These are phyloP conservation scores for Cercospora janseana DNA, from an alignment of 2,329 filamentous ascomycete species.

Conservation along the genomic window DNA sequence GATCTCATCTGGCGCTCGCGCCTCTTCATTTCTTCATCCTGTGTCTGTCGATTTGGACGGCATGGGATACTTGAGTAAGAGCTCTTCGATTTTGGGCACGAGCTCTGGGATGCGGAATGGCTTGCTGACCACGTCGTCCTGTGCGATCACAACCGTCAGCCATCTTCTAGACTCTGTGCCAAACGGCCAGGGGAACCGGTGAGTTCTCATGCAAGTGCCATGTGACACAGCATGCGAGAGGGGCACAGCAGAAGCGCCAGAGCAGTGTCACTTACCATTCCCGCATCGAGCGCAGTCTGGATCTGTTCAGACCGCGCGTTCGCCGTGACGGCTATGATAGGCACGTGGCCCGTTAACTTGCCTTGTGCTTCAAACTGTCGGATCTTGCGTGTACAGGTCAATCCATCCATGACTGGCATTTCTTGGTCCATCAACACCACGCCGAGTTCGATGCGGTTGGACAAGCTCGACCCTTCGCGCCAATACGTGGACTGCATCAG, in stretches of 20 bases:
- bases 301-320: constrained; percentile 76
- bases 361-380: constrained; percentile 64
- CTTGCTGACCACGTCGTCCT: constrained; percentile 53
- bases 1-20: neutral
- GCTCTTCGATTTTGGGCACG: constrained; percentile 52
- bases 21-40: neutral
- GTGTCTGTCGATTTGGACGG: constrained; percentile 6
- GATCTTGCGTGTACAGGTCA: constrained; percentile 69
- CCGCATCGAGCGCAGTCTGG: constrained; percentile 65
- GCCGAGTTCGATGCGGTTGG: constrained; percentile 30
- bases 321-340: constrained; percentile 79
- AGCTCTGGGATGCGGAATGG: constrained; percentile 53
- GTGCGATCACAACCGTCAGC: constrained; percentile 23
- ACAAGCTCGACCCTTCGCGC: constrained; percentile 30
- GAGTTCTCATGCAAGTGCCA: neutral
- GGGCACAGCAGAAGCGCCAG: neutral
- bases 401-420: constrained; percentile 68
- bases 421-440: constrained; percentile 77
- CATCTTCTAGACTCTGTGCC: constrained; percentile 7
- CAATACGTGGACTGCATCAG: constrained; percentile 47
- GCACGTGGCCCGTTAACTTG: constrained; percentile 63
- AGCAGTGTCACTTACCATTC: constrained; percentile 54
- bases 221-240: neutral
- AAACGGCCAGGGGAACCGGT: neutral
- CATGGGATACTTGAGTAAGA: constrained; percentile 40